These are phyloP conservation scores for Magnolia changhungtana DNA, from an alignment of 164 flowering plant genomes.

Conservation along the genomic window DNA sequence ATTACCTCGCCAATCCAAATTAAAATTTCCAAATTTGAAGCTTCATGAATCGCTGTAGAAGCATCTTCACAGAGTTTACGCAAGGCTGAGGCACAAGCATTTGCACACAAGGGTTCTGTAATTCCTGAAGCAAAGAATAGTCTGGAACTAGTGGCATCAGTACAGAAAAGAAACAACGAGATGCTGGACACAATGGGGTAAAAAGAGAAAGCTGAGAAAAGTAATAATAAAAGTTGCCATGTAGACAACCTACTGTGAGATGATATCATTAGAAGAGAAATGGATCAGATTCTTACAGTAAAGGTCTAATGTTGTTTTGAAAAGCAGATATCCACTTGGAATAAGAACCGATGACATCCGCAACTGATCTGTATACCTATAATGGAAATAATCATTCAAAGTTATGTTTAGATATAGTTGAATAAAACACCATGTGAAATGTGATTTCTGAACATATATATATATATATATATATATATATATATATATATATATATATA, in stretches of 20 bases:
- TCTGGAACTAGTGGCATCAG: constrained; percentile 59
- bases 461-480: too few relatives aligned
- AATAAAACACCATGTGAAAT: neutral
- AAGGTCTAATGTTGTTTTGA: constrained; percentile 46
- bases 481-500: too few relatives aligned
- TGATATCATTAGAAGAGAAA: neutral
- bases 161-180: constrained; percentile 8
- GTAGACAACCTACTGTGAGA: neutral
- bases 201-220: neutral
- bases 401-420: neutral
- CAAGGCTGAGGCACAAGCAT: constrained; percentile 77
- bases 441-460: too few relatives aligned
- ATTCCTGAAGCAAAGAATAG: constrained; percentile 87
- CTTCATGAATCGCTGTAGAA: constrained; percentile 52
- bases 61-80: constrained; percentile 93
- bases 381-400: constrained; percentile 14
- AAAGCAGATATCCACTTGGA: constrained; percentile 72
- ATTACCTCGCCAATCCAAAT: constrained; percentile 94
- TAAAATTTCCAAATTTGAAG: constrained; percentile 78
- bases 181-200: neutral
- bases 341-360: constrained; percentile 86
- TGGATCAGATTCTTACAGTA: constrained; percentile 48
- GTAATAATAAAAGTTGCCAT: neutral
- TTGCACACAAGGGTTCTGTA: constrained; percentile 55
- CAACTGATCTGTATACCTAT: constrained; percentile 78